phyloP scores from a whole-genome alignment of 306 rosid genomes.

The Castanopsis chinensis region DNA sequence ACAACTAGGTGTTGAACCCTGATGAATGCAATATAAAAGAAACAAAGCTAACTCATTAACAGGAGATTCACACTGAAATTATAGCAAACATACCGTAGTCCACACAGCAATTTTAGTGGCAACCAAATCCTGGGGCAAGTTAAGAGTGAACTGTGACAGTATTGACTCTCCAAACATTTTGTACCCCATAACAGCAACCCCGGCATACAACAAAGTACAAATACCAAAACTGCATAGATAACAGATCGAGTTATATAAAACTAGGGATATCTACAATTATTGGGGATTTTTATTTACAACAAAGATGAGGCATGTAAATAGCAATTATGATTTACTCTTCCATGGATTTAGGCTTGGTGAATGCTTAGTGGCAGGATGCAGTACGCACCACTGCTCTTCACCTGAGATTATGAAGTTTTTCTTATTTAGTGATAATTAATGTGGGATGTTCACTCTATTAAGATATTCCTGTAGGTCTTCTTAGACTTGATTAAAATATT shows the following conservation, averaged over 20 bases:
- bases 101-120: conserved; percentile 93
- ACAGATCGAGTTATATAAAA: neutral
- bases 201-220: conserved; percentile 76
- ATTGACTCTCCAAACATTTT: conserved; percentile 88
- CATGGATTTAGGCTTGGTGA: neutral
- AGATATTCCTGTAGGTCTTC: neutral
- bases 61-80: conserved; percentile 4
- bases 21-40: neutral
- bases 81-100: conserved; percentile 75
- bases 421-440: neutral
- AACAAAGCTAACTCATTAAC: neutral
- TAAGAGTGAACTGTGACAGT: conserved; percentile 87
- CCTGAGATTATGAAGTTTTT: neutral
- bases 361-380: neutral
- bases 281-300: neutral
- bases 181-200: conserved; percentile 91
- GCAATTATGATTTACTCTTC: no score
- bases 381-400: neutral
- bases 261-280: neutral
- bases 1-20: neutral
- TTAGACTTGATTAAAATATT: neutral
- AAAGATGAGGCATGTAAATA: neutral
- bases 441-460: neutral
- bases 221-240: conserved; percentile 54
- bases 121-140: conserved; percentile 77